phyloP scores from a whole-genome alignment of 2,329 filamentous ascomycete species.

The Aureobasidium vineae region DNA sequence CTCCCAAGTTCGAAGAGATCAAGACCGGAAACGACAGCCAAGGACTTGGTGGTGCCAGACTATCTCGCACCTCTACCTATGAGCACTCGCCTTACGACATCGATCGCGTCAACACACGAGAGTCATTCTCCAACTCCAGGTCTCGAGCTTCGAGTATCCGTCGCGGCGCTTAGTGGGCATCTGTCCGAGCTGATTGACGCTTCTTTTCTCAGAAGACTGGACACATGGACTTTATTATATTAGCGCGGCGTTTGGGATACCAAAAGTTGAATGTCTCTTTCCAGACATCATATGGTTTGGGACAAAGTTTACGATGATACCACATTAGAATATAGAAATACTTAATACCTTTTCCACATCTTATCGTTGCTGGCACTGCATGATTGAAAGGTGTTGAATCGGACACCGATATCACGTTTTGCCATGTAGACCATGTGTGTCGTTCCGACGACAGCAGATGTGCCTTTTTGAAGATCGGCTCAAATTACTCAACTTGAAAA shows the following conservation, averaged over 20 bases:
- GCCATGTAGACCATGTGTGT: neutral
- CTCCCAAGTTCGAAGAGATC: conserved; percentile 41
- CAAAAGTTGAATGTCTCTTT: conserved; percentile 12
- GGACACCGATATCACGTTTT: neutral
- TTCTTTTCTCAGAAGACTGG: neutral
- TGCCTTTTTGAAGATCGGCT: neutral
- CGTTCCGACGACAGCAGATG: neutral
- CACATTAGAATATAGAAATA: neutral
- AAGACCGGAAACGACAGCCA: conserved; percentile 36
- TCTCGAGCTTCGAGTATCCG: conserved; percentile 20
- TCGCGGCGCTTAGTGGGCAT: conserved; percentile 6
- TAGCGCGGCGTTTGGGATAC: conserved; percentile 23
- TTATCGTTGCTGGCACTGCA: no score
- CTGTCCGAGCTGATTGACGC: neutral
- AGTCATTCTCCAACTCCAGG: conserved; percentile 42
- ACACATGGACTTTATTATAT: neutral
- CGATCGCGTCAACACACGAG: conserved; percentile 49
- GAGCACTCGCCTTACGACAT: conserved; percentile 50
- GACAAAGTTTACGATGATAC: neutral
- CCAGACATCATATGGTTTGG: neutral
- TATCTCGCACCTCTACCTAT: conserved; percentile 35
- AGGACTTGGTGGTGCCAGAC: neutral
- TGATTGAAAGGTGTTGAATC: no score
- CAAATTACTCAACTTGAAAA: neutral
- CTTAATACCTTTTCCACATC: neutral